Evolutionary conservation across 2,329 filamentous ascomycete species (phyloP), one percentile per base, ranked within the genome.

Genomic region (Spiromastix sp.): DNA sequence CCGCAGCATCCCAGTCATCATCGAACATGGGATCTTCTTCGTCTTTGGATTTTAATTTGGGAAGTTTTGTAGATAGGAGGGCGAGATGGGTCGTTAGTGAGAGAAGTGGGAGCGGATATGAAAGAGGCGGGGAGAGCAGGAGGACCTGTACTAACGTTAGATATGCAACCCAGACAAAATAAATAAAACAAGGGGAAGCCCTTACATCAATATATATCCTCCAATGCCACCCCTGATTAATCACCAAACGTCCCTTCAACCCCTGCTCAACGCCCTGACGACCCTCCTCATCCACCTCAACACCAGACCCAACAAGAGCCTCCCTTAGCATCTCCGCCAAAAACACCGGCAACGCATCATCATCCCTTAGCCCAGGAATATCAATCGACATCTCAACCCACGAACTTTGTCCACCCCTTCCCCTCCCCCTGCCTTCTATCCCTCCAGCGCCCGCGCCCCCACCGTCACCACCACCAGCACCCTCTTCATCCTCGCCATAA

Each of bases 11-110:
- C 91, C 91, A 98, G 64, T 98, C 91, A 62, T 98, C 91, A 64
- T 95, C 82, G 61, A 98, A 98, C 55, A 95, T 79, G 9, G 91
- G 91, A 49, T 98, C 91, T 64, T 98, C 91, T 61, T 96, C 89
- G 39, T 76, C 75, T 58, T 93, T 83, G 2, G 87, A 95, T 56
- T 85, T 85, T 34, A 95, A 70, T 17, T 78, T 74, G 5, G 91
- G 91, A 2, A 96, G 70, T 44, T 82, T 79, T 5, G 91, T 89
- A 19, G 84, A 79, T 42, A 95, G 77, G 30, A 98, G 81, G 3
- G 91, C 91, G 41, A 98, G 79, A 57, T 98, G 87, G 31, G 85
- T 89, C 13, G 91, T 93, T 39, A 96, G 73, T 20, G 86, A 94
- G 27, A 98, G 78, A 8, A 98, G 74, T 1, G 89, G 89, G 5